Conservation (phyloP, 805 yeast genomes). For the Allodekkera sacchari region DNA sequence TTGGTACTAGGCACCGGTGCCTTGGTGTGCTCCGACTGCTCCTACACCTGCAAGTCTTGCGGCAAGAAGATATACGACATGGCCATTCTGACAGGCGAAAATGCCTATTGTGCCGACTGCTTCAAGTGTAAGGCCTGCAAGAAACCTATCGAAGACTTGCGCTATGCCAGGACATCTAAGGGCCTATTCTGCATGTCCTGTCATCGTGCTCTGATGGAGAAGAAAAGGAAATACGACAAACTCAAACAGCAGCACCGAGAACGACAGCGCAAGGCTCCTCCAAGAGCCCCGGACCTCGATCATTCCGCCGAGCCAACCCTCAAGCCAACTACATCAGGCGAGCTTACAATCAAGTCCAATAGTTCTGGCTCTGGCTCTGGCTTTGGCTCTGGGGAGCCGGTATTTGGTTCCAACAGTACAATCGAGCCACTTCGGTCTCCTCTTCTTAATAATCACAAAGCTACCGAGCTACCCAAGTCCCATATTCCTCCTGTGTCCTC, state of each 20-base stretch:
- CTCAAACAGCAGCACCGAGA: conserved; percentile 22
- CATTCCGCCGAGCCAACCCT: neutral
- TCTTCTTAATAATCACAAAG: too few relatives aligned
- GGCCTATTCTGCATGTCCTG: conserved; percentile 92
- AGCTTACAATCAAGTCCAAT: too few relatives aligned
- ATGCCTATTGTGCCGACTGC: conserved; percentile 87
- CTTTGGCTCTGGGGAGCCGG: too few relatives aligned
- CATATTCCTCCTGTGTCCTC: too few relatives aligned
- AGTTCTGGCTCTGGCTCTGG: too few relatives aligned
- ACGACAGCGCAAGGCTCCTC: neutral
- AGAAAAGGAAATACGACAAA: conserved; percentile 57
- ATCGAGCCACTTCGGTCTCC: too few relatives aligned
- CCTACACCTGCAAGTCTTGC: conserved; percentile 85
- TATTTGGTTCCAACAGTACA: too few relatives aligned
- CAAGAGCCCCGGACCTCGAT: neutral
- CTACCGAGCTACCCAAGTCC: too few relatives aligned
- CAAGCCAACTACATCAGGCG: too few relatives aligned
- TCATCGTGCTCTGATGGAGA: conserved; percentile 74
- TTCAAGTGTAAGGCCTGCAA: conserved; percentile 87
- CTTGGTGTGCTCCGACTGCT: conserved; percentile 81
- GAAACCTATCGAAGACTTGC: conserved; percentile 73
- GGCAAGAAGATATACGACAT: conserved; percentile 81
- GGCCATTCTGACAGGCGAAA: conserved; percentile 92
- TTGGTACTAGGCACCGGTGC: conserved; percentile 90
- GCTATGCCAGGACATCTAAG: conserved; percentile 87